Base-by-base conservation (phyloP, 148 eudicot species). In the Silene conica region DNA sequence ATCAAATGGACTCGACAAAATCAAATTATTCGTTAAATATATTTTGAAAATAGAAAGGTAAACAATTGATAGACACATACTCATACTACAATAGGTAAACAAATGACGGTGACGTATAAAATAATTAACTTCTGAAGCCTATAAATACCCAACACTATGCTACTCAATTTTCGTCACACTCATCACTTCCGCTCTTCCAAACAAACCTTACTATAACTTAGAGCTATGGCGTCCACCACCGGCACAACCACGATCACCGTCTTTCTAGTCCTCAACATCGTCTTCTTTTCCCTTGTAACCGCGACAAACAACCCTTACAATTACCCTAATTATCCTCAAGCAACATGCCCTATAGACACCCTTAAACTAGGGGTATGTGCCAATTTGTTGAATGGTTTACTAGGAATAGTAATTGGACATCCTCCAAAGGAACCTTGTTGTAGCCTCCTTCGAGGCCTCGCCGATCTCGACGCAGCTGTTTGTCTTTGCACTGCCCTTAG, bases 401-500 rank as follows among this genome's bases (percentile, higher is more conserved):
- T 86, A 1, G 73, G 70, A 50, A 46, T 83, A 1, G 76, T 74
- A 0, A 61, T 89, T 0, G 92, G 92, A 19, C 70, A 77, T 73
- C 87, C 87, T 22, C 80, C 92, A 20, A 85, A 81, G 63, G 56
- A 69, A 9, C 87, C 86, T 34, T 88, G 91, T 74, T 88, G 91
- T 81, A 70, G 70, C 52, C 89, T 85, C 60, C 70, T 88, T 28
- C 38, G 67, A 34, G 87, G 87, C 8, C 80, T 88, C 6, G 89
- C 71, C 9, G 91, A 88, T 79, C 73, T 85, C 3, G 91, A 88
- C 2, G 89, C 89, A 4, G 91, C 91, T 0, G 86, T 82, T 12
- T 88, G 91, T 72, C 87, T 88, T 38, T 88, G 91, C 84, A 88
- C 91, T 3, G 90, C 88, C 38, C 76, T 87, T 57, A 85, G 74